phyloP scores from a whole-genome alignment of 2,329 filamentous ascomycete species.

The Penicillium italicum region DNA sequence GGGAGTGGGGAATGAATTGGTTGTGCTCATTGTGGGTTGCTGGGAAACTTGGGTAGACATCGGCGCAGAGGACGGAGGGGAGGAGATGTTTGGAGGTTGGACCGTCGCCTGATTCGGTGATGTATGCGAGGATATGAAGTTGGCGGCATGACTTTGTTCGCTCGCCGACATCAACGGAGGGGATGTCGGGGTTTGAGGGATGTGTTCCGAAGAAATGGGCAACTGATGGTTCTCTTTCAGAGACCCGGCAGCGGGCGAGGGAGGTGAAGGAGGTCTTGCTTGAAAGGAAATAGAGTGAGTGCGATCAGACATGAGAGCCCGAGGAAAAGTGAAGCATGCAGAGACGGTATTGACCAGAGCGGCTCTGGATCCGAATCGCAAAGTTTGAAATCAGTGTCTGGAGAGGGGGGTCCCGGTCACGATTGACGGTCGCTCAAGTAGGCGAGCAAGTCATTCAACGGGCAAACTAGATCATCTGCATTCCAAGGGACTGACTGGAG shows the following conservation, averaged over 20 bases:
- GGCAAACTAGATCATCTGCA: conserved; percentile 33
- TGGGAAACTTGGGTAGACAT: conserved; percentile 45
- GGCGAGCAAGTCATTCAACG: conserved; percentile 34
- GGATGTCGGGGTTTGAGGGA: conserved; percentile 41
- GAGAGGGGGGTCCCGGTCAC: conserved; percentile 30
- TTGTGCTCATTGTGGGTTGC: conserved; percentile 38
- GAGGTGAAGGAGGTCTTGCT: conserved; percentile 43
- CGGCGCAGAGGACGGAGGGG: conserved; percentile 41
- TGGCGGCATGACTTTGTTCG: conserved; percentile 48
- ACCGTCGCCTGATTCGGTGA: conserved; percentile 45
- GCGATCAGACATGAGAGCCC: conserved; percentile 40
- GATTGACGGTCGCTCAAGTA: conserved; percentile 35
- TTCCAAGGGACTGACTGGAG: conserved; percentile 26
- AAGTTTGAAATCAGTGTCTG: conserved; percentile 19
- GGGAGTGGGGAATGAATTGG: conserved; percentile 45
- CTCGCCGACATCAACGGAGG: conserved; percentile 51
- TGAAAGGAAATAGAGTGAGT: conserved; percentile 32
- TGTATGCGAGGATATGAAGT: conserved; percentile 44
- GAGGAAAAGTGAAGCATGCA: conserved; percentile 12
- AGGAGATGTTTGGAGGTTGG: conserved; percentile 40
- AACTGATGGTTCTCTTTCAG: conserved; percentile 36
- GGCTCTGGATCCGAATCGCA: conserved; percentile 19
- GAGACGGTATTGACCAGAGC: conserved; percentile 16
- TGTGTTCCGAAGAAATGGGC: conserved; percentile 31
- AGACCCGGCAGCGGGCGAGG: conserved; percentile 41